Conservation (phyloP, 208 protist genomes). For the Phytomonas sp. region DNA sequence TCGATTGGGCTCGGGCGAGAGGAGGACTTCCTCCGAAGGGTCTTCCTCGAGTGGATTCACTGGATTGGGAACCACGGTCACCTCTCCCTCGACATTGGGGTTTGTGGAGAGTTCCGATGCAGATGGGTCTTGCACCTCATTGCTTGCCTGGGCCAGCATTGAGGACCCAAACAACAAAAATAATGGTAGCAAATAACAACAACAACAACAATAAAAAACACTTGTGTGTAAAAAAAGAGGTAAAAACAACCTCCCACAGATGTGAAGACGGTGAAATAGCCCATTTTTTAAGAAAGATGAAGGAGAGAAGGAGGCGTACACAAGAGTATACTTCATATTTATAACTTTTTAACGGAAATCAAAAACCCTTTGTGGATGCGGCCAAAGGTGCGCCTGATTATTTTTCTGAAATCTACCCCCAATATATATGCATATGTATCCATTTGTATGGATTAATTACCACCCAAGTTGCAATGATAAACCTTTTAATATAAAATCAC, state of each 20-base stretch:
- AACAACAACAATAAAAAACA: constrained; percentile 13
- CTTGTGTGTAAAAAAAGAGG: constrained; percentile 9
- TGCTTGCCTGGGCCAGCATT: too few species aligned
- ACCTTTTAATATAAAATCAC: constrained; percentile 1
- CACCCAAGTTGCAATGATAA: not conserved
- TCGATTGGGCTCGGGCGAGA: too few species aligned
- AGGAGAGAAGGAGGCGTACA: not conserved
- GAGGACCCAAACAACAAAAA: too few species aligned
- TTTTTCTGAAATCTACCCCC: not conserved
- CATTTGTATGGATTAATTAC: not conserved
- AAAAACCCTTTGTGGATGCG: not conserved
- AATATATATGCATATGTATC: constrained; percentile 7
- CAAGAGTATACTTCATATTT: not conserved
- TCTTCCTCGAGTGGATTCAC: too few species aligned
- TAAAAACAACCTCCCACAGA: not conserved
- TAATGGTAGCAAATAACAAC: too few species aligned
- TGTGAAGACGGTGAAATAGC: not conserved
- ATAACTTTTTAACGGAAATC: not conserved
- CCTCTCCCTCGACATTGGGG: too few species aligned
- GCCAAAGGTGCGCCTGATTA: not conserved
- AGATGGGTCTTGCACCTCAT: too few species aligned
- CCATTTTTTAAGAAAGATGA: not conserved
- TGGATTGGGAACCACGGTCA: too few species aligned
- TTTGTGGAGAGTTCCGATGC: too few species aligned
- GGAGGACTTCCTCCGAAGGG: too few species aligned